Evolutionary conservation across 768 basidiomycete genomes (phyloP).

Genomic region (Aureoboletus auriporus): DNA sequence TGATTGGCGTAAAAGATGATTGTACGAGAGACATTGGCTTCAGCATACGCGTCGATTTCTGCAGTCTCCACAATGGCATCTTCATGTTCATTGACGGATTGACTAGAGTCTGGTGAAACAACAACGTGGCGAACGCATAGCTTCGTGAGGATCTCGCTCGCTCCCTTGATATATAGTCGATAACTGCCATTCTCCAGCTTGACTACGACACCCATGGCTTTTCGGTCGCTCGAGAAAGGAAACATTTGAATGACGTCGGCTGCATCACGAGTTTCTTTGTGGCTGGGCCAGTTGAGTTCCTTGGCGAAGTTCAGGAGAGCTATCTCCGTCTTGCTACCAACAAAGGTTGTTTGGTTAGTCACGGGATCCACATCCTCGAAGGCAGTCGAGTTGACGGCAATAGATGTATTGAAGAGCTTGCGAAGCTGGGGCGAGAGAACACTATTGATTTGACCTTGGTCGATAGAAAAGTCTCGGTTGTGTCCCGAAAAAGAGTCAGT

Average conservation of each 20-base stretch:
- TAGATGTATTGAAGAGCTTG: conserved; percentile 75
- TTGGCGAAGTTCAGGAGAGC: conserved; percentile 84
- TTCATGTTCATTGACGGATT: conserved; percentile 9
- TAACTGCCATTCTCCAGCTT: conserved; percentile 45
- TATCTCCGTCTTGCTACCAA: conserved; percentile 95
- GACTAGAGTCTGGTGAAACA: conserved; percentile 36
- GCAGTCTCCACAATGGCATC: conserved; percentile 46
- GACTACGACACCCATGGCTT: conserved; percentile 92
- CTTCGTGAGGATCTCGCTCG: conserved; percentile 88
- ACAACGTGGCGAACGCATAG: conserved; percentile 71
- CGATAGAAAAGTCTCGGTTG: conserved; percentile 79
- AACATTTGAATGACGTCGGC: conserved; percentile 76
- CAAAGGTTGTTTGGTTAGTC: conserved; percentile 57
- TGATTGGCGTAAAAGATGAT: conserved; percentile 99
- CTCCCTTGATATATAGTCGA: conserved; percentile 87
- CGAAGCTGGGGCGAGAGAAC: conserved; percentile 58
- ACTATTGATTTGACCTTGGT: conserved; percentile 64
- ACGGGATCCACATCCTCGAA: conserved; percentile 78
- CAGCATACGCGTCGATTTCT: conserved; percentile 60
- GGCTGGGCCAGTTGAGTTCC: conserved; percentile 73
- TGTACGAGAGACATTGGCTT: conserved; percentile 84
- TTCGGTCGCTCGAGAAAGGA: conserved; percentile 91
- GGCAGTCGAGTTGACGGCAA: conserved; percentile 91
- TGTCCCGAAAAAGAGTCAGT: conserved; percentile 38
- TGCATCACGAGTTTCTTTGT: conserved; percentile 58